Evolutionary conservation across 768 basidiomycete genomes (phyloP).

Genomic region (Rhodotorula paludigena): DNA sequence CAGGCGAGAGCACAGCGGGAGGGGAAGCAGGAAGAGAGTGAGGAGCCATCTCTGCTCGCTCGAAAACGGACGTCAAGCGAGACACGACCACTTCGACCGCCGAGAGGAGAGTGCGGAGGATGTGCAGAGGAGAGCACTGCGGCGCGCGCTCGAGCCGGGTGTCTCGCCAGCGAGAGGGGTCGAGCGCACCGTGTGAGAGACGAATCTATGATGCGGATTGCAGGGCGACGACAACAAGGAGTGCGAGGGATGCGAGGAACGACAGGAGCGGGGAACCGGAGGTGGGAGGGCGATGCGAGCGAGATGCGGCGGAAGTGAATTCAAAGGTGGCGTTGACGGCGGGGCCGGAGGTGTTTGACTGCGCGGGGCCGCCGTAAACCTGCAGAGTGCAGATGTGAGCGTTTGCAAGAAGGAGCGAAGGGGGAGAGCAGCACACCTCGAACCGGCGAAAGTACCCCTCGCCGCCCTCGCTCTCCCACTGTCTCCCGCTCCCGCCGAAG

Average conservation of each 20-base stretch:
- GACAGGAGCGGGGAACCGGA: not conserved
- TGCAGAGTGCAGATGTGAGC: not conserved
- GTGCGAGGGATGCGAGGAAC: not conserved
- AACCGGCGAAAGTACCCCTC: conserved; percentile 7
- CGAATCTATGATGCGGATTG: not conserved
- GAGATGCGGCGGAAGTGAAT: not conserved
- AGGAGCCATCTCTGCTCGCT: too few relatives aligned
- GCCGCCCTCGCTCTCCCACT: conserved; percentile 8
- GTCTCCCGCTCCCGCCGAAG: conserved; percentile 23
- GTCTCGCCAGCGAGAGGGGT: too few relatives aligned
- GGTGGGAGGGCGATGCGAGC: not conserved
- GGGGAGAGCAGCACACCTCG: conserved; percentile 2
- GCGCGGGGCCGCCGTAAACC: not conserved
- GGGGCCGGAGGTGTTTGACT: conserved; percentile 8
- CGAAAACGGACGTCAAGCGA: too few relatives aligned
- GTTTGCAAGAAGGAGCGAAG: too few relatives aligned
- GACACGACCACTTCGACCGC: too few relatives aligned
- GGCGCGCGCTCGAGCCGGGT: too few relatives aligned
- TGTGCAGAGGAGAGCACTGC: too few relatives aligned
- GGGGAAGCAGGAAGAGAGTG: too few relatives aligned
- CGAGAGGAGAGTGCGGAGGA: too few relatives aligned
- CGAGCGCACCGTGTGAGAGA: too few relatives aligned
- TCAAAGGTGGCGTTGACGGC: conserved; percentile 8
- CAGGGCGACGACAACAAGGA: not conserved
- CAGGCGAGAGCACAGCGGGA: too few relatives aligned